Evolutionary conservation across 2,329 filamentous ascomycete species (phyloP).

Genomic region (Phaeosphaeriaceae sp.): DNA sequence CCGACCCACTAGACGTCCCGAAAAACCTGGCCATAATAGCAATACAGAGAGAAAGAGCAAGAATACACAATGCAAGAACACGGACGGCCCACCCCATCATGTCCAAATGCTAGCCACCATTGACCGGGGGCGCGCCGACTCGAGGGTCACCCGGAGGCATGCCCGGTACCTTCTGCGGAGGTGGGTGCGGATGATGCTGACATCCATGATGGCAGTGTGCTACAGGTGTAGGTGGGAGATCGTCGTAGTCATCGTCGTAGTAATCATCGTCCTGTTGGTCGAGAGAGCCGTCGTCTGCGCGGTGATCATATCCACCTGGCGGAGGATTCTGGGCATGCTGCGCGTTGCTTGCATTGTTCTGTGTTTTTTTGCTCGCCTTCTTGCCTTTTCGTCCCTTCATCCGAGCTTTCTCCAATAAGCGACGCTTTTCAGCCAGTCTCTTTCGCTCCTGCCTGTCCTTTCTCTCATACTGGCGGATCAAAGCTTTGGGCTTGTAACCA

Average conservation of each 20-base stretch:
- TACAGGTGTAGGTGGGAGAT: conserved; percentile 23
- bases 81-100: conserved; percentile 49
- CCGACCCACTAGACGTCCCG: not conserved
- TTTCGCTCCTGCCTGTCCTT: conserved; percentile 88
- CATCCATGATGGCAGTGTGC: conserved; percentile 42
- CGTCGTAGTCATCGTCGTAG: conserved; percentile 48
- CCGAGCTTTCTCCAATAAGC: conserved; percentile 89
- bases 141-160: conserved; percentile 35
- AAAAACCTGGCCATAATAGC: conserved; percentile 28
- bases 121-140: conserved; percentile 26
- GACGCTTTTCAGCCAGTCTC: conserved; percentile 82
- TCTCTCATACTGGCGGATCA: conserved; percentile 92
- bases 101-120: conserved; percentile 44
- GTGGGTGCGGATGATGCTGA: conserved; percentile 36
- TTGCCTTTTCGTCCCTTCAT: conserved; percentile 90
- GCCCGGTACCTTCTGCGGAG: conserved; percentile 26
- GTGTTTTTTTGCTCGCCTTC: conserved; percentile 72
- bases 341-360: conserved; percentile 42
- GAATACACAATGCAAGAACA: conserved; percentile 45
- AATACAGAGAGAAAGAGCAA: conserved; percentile 35
- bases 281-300: conserved; percentile 37
- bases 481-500: conserved; percentile 79
- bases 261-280: conserved; percentile 46
- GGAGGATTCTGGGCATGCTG: conserved; percentile 41
- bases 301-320: conserved; percentile 39